Evolutionary conservation across 805 yeast genomes (phyloP).

Genomic region (Yarrowia sp.): DNA sequence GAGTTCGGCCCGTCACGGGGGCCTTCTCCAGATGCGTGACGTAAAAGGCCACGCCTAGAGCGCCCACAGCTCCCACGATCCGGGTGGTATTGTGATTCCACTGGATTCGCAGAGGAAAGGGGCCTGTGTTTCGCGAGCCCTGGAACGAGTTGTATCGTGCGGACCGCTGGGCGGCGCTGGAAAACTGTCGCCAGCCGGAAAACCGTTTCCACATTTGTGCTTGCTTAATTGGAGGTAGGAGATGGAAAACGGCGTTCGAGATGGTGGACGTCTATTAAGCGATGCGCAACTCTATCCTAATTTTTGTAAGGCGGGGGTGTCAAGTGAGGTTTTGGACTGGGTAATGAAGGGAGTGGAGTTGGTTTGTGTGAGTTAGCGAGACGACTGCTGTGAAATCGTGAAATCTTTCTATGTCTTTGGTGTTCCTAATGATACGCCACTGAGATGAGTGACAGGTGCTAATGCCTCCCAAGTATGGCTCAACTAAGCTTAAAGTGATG

Average conservation of each 20-base stretch:
- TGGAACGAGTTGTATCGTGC: slow-evolving; percentile 28
- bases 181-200: slow-evolving; percentile 28
- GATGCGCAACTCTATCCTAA: too few relatives aligned
- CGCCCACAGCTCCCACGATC: slow-evolving; percentile 48
- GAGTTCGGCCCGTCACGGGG: slow-evolving; percentile 74
- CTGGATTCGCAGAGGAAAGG: slow-evolving; percentile 1
- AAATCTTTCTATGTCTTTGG: too few relatives aligned
- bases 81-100: slow-evolving; percentile 21
- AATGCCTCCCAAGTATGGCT: too few relatives aligned
- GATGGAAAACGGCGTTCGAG: not conserved
- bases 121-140: not conserved
- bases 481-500: too few relatives aligned
- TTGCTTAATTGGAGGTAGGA: not conserved
- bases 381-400: too few relatives aligned
- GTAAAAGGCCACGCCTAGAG: slow-evolving; percentile 49
- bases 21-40: slow-evolving; percentile 73
- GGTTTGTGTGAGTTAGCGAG: too few relatives aligned
- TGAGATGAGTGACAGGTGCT: too few relatives aligned
- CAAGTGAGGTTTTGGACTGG: too few relatives aligned
- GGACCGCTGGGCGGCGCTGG: slow-evolving; percentile 9
- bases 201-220: slow-evolving; percentile 22
- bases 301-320: too few relatives aligned
- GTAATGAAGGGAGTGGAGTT: too few relatives aligned
- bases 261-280: not conserved
- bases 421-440: too few relatives aligned